A percentile compares a stretch with the other conserved stretches of the same genome.
phyloP scores from a whole-genome alignment of 805 yeast genomes.

The Kazachstania bromeliacearum region DNA sequence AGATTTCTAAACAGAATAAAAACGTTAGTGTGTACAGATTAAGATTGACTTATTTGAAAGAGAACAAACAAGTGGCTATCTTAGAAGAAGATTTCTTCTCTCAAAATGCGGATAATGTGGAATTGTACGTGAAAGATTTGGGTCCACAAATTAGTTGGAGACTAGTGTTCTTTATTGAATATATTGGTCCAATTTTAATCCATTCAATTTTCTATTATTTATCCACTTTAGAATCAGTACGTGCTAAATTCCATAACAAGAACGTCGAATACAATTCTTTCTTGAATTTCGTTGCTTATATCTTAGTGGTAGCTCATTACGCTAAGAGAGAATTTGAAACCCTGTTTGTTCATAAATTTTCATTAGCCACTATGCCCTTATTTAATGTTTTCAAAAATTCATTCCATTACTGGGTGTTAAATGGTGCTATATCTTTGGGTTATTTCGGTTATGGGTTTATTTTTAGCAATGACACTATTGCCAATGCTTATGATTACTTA shows the following conservation, averaged over 20 bases:
- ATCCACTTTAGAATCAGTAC: conserved; percentile 9
- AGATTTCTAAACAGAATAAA: conserved; percentile 37
- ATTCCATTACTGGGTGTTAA: conserved; percentile 85
- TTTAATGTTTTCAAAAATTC: conserved; percentile 82
- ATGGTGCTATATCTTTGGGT: conserved; percentile 49
- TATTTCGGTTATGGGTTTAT: conserved; percentile 44
- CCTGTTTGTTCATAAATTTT: conserved; percentile 71
- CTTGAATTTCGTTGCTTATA: conserved; percentile 27
- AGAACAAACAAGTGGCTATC: conserved; percentile 27
- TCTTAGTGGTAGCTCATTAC: conserved; percentile 62
- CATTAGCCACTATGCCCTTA: conserved; percentile 87
- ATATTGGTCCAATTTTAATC: conserved; percentile 77
- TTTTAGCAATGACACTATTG: conserved; percentile 12
- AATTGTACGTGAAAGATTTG: conserved; percentile 67
- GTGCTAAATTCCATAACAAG: neutral
- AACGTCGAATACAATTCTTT: conserved; percentile 13
- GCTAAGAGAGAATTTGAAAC: conserved; percentile 86
- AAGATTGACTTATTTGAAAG: conserved; percentile 40
- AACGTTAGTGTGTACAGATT: conserved; percentile 41
- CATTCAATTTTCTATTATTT: conserved; percentile 59
- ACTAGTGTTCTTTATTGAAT: conserved; percentile 81
- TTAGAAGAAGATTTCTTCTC: conserved; percentile 19
- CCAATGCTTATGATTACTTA: conserved; percentile 10
- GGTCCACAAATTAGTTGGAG: conserved; percentile 93
- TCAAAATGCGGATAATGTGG: conserved; percentile 28